A percentile compares a stretch with the other conserved stretches of the same genome.
Evolutionary conservation across 371 early-diverging fungal genomes (phyloP).

Genomic region (Dinochytrium kinnereticum): DNA sequence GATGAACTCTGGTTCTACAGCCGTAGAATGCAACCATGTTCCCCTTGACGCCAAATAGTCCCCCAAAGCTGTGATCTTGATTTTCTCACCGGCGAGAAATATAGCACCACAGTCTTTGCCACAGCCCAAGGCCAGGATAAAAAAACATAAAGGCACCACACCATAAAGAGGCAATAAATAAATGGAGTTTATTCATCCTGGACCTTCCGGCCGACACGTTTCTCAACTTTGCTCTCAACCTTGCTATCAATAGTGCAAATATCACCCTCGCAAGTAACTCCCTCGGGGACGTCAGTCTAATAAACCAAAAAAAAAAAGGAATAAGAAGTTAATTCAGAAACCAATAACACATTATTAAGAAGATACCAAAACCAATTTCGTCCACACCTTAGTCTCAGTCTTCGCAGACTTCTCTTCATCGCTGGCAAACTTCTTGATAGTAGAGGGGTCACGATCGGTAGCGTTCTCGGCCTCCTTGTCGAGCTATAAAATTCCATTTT

Average conservation of each 20-base stretch:
- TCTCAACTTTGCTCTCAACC: neutral
- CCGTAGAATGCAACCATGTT: no score
- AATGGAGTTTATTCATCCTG: no score
- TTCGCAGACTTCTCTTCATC: neutral
- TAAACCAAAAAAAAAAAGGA: neutral
- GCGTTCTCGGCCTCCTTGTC: neutral
- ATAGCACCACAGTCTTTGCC: no score
- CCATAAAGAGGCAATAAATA: no score
- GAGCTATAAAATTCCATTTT: conserved; percentile 2
- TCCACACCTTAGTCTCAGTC: no score
- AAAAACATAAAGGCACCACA: no score
- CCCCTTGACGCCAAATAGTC: no score
- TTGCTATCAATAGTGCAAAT: neutral
- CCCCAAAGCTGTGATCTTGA: no score
- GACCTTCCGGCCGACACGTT: neutral
- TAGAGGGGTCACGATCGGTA: neutral
- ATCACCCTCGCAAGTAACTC: neutral
- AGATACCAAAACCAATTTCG: neutral
- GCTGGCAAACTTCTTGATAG: neutral
- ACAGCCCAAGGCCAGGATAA: no score
- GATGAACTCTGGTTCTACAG: no score
- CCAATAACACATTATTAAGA: neutral
- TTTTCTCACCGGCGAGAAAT: no score
- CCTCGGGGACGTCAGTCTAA: neutral
- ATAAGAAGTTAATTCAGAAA: neutral